These are phyloP conservation scores for Geotrichum fermentans DNA, from an alignment of 1,139 yeast species.

Conservation along the genomic window DNA sequence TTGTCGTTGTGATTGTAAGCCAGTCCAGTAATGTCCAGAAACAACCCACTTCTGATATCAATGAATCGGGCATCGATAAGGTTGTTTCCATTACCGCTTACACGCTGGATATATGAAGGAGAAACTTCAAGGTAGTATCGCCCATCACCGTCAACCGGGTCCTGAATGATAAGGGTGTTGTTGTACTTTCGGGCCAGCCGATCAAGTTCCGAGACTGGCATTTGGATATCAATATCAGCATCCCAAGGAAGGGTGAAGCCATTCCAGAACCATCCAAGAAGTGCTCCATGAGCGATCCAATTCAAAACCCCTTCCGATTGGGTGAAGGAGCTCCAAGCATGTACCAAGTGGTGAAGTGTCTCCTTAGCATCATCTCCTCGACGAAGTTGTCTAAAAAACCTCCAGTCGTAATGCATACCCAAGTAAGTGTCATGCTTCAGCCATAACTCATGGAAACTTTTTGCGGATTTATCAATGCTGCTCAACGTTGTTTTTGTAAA, in stretches of 20 bases:
- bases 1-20: conserved; percentile 22
- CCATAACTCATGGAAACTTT: conserved; percentile 4
- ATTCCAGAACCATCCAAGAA: conserved; percentile 65
- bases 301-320: conserved; percentile 48
- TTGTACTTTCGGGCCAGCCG: conserved; percentile 48
- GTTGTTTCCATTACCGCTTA: conserved; percentile 48
- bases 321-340: conserved; percentile 57
- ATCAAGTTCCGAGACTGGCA: conserved; percentile 58
- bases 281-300: conserved; percentile 66
- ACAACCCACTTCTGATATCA: conserved; percentile 69
- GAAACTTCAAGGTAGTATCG: conserved; percentile 46
- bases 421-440: conserved; percentile 2
- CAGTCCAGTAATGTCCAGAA: conserved; percentile 51
- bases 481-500: neutral
- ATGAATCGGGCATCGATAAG: conserved; percentile 79
- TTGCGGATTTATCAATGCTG: neutral
- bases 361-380: conserved; percentile 20
- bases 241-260: conserved; percentile 71
- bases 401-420: conserved; percentile 57
- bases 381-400: conserved; percentile 58
- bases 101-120: conserved; percentile 37
- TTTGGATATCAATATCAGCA: conserved; percentile 62
- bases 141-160: conserved; percentile 43
- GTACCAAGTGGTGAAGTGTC: conserved; percentile 46
- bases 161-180: conserved; percentile 53